Conservation (phyloP, 2,329 filamentous ascomycete genomes). For the Lithohypha guttulata region DNA sequence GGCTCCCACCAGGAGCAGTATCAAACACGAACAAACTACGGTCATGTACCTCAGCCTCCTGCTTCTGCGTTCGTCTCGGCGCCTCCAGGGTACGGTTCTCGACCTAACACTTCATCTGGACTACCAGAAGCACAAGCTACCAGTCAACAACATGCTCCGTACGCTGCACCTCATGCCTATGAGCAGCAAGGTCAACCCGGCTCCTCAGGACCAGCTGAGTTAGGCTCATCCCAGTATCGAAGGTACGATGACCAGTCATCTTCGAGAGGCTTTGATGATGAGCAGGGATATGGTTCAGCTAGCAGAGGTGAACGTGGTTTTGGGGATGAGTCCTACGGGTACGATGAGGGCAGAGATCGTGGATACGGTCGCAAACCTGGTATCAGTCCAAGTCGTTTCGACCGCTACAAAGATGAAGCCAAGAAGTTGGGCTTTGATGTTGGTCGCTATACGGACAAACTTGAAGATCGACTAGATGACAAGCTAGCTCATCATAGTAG, state of each 20-base stretch:
- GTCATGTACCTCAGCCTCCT: conserved; percentile 21
- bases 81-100: background rate
- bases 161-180: conserved; percentile 3
- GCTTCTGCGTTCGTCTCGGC: background rate
- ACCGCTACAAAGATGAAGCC: conserved; percentile 22
- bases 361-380: conserved; percentile 23
- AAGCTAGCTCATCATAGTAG: conserved; percentile 30
- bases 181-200: conserved; percentile 12
- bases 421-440: conserved; percentile 28
- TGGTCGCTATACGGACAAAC: conserved; percentile 28
- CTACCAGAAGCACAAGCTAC: background rate
- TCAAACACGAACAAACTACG: conserved; percentile 22
- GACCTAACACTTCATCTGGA: background rate
- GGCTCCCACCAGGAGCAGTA: background rate
- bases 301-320: conserved; percentile 30
- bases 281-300: conserved; percentile 30
- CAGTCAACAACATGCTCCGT: conserved; percentile 2
- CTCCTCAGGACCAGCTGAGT: conserved; percentile 12
- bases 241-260: conserved; percentile 13
- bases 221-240: conserved; percentile 13
- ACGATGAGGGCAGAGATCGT: conserved; percentile 29
- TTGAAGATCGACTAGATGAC: conserved; percentile 32
- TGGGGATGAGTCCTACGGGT: conserved; percentile 12
- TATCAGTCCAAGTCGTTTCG: conserved; percentile 23
- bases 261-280: conserved; percentile 16